Evolutionary conservation across 805 yeast species (phyloP), one percentile per base, ranked within the genome.

Genomic region (Danielia oregonensis): DNA sequence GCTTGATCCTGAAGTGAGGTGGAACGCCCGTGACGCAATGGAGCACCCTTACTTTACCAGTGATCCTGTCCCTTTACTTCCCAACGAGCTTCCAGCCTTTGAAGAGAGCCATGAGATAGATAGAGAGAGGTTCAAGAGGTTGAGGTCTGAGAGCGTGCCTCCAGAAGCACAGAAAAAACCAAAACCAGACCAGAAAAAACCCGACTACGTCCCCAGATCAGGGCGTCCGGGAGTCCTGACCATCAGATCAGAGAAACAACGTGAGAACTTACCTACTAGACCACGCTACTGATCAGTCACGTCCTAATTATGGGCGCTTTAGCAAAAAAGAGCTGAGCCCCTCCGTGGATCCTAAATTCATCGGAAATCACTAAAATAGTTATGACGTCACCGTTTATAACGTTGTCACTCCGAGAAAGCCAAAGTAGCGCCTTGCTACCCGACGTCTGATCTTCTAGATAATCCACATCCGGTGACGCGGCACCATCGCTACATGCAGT

Each of bases 41-140:
- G 63, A 72, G 11, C 88, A 86, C 46, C 65, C 61, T 2, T 93
- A 80, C 62, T 88, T 93, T 60, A 65, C 55, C 12, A 65, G 64
- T 3, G 79, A 71, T 0, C 97, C 97, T 0, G 44, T 72, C 15
- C 87, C 96, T 0, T 66, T 78, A 24, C 32, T 46, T 10, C 76
- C 79, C 0, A 51, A 51, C 5, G 74, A 72, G 13, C 61, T 88
- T 16, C 83, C 87, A 3, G 72, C 71, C 18, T 83, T 82, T 45
- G 89, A 83, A 45, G 95, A 89, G 43, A 78, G 95, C 42, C 97
- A 93, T 56, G 97, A 91, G 57, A 74, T 88, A 17, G 96, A 87
- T 58, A 76, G 76, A 30, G 76, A 77, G 42, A 67, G 77, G 43
- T 67, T 62, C 69, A 73, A 61, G 70, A 70, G 55, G 65, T 65